phyloP scores from a whole-genome alignment of 2,329 filamentous ascomycete species.

The Curvularia spicifera region DNA sequence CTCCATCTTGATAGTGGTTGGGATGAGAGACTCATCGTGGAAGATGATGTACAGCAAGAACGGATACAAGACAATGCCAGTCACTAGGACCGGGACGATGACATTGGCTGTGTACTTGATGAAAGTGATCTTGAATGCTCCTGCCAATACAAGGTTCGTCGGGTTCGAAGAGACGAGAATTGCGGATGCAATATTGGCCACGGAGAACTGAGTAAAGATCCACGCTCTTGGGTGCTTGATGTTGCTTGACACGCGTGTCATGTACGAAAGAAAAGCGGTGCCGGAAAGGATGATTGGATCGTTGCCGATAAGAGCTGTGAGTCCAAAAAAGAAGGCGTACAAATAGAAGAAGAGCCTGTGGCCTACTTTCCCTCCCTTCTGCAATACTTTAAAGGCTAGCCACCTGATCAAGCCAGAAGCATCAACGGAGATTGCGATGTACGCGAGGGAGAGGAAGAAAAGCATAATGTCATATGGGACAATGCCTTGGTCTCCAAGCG shows the following conservation, averaged over 20 bases:
- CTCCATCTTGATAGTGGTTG: conserved; percentile 70
- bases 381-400: conserved; percentile 72
- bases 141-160: conserved; percentile 75
- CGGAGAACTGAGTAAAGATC: conserved; percentile 74
- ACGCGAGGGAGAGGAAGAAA: conserved; percentile 76
- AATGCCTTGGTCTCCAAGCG: conserved; percentile 69
- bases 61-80: conserved; percentile 71
- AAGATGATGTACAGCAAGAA: conserved; percentile 75
- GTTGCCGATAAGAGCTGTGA: conserved; percentile 74
- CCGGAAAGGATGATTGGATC: conserved; percentile 78
- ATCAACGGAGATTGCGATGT: conserved; percentile 79
- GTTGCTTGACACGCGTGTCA: conserved; percentile 76
- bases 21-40: conserved; percentile 67
- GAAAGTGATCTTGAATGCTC: conserved; percentile 74
- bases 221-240: conserved; percentile 74
- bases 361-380: conserved; percentile 71
- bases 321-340: conserved; percentile 72
- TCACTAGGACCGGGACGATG: conserved; percentile 74
- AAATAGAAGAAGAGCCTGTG: conserved; percentile 74
- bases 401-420: conserved; percentile 75
- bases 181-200: conserved; percentile 76
- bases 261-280: conserved; percentile 76
- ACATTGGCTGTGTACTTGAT: conserved; percentile 78
- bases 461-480: conserved; percentile 74
- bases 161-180: conserved; percentile 80